phyloP scores from a whole-genome alignment of 176 grass and related monocot species.

The Elymus sibiricus region DNA sequence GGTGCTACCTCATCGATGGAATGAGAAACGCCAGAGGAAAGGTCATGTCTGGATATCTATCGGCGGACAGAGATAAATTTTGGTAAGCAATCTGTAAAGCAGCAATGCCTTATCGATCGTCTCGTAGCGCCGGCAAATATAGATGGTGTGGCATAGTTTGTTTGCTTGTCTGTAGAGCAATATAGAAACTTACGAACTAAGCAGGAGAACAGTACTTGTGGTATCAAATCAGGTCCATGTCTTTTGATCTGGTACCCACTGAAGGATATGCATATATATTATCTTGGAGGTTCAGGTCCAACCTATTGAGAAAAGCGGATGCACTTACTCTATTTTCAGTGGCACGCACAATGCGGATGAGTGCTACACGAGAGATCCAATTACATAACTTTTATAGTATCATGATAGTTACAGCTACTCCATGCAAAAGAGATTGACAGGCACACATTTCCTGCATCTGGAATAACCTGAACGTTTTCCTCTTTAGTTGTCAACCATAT shows the following conservation, averaged over 20 bases:
- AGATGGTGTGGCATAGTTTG: background rate
- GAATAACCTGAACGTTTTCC: background rate
- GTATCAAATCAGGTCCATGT: conserved; percentile 29
- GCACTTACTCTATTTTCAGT: conserved; percentile 28
- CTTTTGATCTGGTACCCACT: conserved; percentile 63
- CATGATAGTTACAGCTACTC: conserved; percentile 11
- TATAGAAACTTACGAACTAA: conserved; percentile 28
- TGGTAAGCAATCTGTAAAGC: conserved; percentile 21
- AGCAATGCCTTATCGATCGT: background rate
- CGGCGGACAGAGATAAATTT: conserved; percentile 66
- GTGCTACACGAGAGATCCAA: conserved; percentile 52
- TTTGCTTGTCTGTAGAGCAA: background rate
- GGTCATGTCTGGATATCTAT: conserved; percentile 60
- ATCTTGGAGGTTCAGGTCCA: conserved; percentile 19
- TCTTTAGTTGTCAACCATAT: conserved; percentile 3
- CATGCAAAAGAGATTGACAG: conserved; percentile 24
- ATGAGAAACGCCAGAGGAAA: conserved; percentile 14
- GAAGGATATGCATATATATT: conserved; percentile 15
- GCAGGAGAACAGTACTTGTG: conserved; percentile 20
- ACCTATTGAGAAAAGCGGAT: conserved; percentile 14
- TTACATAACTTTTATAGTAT: conserved; percentile 13
- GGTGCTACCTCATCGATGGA: conserved; percentile 68
- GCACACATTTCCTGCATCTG: conserved; percentile 5
- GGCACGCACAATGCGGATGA: background rate
- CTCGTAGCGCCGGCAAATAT: background rate